Evolutionary conservation across 2,329 filamentous ascomycete genomes (phyloP).

Genomic region (Spiromastix sp.): DNA sequence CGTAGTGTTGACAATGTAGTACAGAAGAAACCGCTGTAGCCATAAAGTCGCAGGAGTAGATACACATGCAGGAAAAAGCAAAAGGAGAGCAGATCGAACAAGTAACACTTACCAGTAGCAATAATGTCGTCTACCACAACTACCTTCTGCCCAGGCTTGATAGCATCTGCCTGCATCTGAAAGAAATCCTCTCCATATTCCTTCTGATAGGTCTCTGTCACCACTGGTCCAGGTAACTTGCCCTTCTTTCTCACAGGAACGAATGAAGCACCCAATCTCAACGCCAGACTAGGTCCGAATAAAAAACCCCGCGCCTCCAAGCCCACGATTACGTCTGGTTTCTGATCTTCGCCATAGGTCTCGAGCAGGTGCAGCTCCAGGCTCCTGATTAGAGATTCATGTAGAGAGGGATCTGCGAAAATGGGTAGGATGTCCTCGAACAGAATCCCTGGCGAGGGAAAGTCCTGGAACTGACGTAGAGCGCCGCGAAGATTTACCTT

Average conservation of each 20-base stretch:
- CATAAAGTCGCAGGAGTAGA: too few species aligned
- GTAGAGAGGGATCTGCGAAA: slow-evolving; percentile 67
- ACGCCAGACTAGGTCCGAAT: slow-evolving; percentile 80
- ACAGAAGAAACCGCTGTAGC: too few species aligned
- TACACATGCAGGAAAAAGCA: slow-evolving; percentile 2
- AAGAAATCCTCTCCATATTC: slow-evolving; percentile 94
- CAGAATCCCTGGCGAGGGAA: slow-evolving; percentile 81
- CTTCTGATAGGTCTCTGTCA: slow-evolving; percentile 81
- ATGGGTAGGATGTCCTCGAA: slow-evolving; percentile 98
- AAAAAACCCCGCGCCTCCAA: slow-evolving; percentile 92
- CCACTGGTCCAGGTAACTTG: slow-evolving; percentile 84
- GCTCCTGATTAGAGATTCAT: slow-evolving; percentile 67
- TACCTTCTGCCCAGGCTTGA: slow-evolving; percentile 79
- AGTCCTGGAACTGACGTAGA: slow-evolving; percentile 81
- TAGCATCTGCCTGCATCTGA: slow-evolving; percentile 83
- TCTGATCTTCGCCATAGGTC: slow-evolving; percentile 46
- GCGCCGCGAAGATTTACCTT: slow-evolving; percentile 58
- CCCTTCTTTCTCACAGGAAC: slow-evolving; percentile 91
- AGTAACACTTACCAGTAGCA: slow-evolving; percentile 65
- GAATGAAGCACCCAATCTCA: slow-evolving; percentile 73
- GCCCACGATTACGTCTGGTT: slow-evolving; percentile 83
- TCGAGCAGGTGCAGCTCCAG: slow-evolving; percentile 72
- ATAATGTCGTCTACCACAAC: slow-evolving; percentile 97
- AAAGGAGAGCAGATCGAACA: not conserved
- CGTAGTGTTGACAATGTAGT: too few species aligned